Evolutionary conservation across 2,329 filamentous ascomycete species (phyloP).

Genomic region (Trichoderma sp.): DNA sequence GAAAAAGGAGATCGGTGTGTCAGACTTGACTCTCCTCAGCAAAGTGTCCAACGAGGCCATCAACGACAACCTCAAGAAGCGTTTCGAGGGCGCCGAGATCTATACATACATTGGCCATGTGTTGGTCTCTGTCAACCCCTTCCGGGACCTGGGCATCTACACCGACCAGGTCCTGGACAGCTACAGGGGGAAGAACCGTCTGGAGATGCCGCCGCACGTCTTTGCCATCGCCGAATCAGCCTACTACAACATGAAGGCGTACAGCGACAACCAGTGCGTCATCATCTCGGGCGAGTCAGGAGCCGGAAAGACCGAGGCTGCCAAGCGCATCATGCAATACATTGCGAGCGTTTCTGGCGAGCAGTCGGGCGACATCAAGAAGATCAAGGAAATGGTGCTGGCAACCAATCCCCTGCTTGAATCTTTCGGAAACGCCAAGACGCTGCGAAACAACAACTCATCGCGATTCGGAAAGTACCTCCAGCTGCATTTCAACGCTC

Average conservation of each 20-base stretch:
- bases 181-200: constrained; percentile 94
- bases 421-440: constrained; percentile 98
- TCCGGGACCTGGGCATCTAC: constrained; percentile 96
- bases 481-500: constrained; percentile 91
- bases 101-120: constrained; percentile 99
- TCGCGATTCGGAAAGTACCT: constrained; percentile 98
- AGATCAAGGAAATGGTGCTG: constrained; percentile 99
- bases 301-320: constrained; percentile 97
- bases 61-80: constrained; percentile 98
- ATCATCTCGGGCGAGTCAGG: constrained; percentile 99
- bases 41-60: constrained; percentile 99
- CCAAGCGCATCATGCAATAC: constrained; percentile 99
- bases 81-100: constrained; percentile 96
- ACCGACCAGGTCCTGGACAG: constrained; percentile 91
- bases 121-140: constrained; percentile 97
- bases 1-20: constrained; percentile 99
- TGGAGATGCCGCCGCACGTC: constrained; percentile 94
- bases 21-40: constrained; percentile 94
- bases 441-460: constrained; percentile 96
- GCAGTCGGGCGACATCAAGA: constrained; percentile 81
- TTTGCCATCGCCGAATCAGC: constrained; percentile 95
- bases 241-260: constrained; percentile 99
- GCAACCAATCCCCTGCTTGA: constrained; percentile 96
- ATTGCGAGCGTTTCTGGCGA: constrained; percentile 96
- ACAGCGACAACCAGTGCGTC: constrained; percentile 98